Percentiles rank a stretch among this genome's conserved stretches.
Evolutionary conservation across 2,329 filamentous ascomycete species (phyloP).

Genomic region (Phyllosticta citrichinensis): DNA sequence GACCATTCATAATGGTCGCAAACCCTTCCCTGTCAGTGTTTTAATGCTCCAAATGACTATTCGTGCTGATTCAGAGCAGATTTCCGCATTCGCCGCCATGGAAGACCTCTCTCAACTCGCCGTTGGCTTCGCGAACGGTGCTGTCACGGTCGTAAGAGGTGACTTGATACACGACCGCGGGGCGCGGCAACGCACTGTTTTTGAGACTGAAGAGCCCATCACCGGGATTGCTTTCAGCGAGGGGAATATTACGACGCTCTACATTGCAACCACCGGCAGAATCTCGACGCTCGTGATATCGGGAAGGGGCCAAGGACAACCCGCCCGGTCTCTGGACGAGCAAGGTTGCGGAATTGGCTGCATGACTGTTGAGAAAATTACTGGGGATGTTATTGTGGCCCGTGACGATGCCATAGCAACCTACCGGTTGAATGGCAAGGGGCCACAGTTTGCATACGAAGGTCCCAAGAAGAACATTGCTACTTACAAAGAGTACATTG

Average conservation of each 20-base stretch:
- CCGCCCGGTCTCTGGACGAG: constrained; percentile 81
- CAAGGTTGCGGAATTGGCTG: constrained; percentile 86
- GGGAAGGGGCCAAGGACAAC: constrained; percentile 79
- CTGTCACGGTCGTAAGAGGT: constrained; percentile 85
- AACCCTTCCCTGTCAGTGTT: constrained; percentile 68
- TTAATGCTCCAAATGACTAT: neutral
- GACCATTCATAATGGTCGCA: constrained; percentile 77
- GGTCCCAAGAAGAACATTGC: constrained; percentile 74
- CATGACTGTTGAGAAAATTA: constrained; percentile 75
- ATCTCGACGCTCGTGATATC: constrained; percentile 82
- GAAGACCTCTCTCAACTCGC: constrained; percentile 87
- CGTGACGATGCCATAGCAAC: constrained; percentile 93
- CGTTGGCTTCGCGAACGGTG: constrained; percentile 90
- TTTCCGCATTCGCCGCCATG: constrained; percentile 79
- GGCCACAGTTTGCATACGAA: constrained; percentile 84
- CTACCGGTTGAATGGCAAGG: constrained; percentile 75
- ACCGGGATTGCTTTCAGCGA: constrained; percentile 76
- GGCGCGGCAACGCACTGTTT: constrained; percentile 85
- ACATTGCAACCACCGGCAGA: constrained; percentile 81
- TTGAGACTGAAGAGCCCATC: constrained; percentile 92
- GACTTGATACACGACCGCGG: constrained; percentile 93
- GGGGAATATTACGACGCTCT: constrained; percentile 62
- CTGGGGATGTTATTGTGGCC: constrained; percentile 81
- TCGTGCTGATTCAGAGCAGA: constrained; percentile 33
- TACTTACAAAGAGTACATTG: constrained; percentile 76